Evolutionary conservation across 2,329 filamentous ascomycete genomes (phyloP).

Genomic region (Stachybotrys chartarum): DNA sequence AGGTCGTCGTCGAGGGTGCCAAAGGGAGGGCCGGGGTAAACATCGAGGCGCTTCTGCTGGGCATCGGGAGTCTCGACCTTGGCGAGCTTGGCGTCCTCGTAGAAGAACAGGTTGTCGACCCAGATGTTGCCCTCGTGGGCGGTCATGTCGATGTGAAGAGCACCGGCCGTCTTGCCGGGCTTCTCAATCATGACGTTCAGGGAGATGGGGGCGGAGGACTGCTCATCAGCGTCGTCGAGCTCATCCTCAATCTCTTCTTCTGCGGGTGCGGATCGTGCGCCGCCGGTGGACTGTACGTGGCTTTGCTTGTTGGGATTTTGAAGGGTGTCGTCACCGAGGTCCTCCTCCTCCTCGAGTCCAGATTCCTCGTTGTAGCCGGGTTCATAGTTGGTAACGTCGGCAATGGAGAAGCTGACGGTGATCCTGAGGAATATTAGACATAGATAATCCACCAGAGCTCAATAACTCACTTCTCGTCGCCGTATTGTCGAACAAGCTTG

Average conservation of each 20-base stretch:
- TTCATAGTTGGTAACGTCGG: slow-evolving; percentile 32
- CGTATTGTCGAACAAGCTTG: slow-evolving; percentile 71
- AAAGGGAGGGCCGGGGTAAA: slow-evolving; percentile 90
- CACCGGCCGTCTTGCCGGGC: slow-evolving; percentile 61
- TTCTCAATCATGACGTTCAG: slow-evolving; percentile 88
- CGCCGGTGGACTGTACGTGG: slow-evolving; percentile 42
- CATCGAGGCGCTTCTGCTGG: slow-evolving; percentile 65
- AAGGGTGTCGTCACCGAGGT: slow-evolving; percentile 29
- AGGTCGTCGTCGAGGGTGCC: slow-evolving; percentile 93
- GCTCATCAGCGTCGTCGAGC: slow-evolving; percentile 46
- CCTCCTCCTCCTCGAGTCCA: slow-evolving; percentile 32
- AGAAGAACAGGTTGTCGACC: slow-evolving; percentile 88
- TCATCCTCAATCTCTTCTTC: slow-evolving; percentile 37
- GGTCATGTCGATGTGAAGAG: slow-evolving; percentile 77
- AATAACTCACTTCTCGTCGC: slow-evolving; percentile 71
- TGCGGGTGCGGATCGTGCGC: slow-evolving; percentile 47
- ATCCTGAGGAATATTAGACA: slow-evolving; percentile 23
- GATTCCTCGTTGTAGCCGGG: slow-evolving; percentile 27
- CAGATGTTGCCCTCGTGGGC: slow-evolving; percentile 81
- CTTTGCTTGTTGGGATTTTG: slow-evolving; percentile 50
- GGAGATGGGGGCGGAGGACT: slow-evolving; percentile 66
- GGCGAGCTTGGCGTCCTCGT: slow-evolving; percentile 69
- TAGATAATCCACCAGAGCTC: not conserved
- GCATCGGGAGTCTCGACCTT: slow-evolving; percentile 69
- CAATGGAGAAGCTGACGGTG: slow-evolving; percentile 35